phyloP scores from a whole-genome alignment of 768 basidiomycete species.

The Auriscalpium microsporum region DNA sequence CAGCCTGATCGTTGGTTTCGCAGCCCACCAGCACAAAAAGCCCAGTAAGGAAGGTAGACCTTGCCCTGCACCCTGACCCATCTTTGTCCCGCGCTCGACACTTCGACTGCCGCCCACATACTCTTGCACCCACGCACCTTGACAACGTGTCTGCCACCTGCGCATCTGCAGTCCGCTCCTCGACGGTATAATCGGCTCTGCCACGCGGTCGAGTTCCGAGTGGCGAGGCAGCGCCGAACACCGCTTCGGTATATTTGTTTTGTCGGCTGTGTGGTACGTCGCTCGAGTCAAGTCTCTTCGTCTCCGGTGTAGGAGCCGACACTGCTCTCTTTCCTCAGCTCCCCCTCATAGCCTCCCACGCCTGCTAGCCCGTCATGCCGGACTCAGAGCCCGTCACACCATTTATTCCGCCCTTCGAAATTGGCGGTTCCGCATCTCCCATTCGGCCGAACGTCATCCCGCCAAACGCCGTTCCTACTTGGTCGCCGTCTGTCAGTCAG shows the following conservation, averaged over 20 bases:
- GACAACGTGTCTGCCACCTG: too few relatives aligned
- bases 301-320: too few relatives aligned
- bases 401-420: slow-evolving; percentile 24
- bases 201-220: background rate
- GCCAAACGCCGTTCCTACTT: slow-evolving; percentile 20
- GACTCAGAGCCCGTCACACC: slow-evolving; percentile 18
- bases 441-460: slow-evolving; percentile 21
- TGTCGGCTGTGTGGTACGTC: background rate
- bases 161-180: background rate
- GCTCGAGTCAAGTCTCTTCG: too few relatives aligned
- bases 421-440: slow-evolving; percentile 13
- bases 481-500: slow-evolving; percentile 14
- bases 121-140: background rate
- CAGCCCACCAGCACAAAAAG: background rate
- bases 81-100: background rate
- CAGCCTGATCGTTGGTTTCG: background rate
- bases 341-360: background rate
- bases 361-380: slow-evolving; percentile 3
- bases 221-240: background rate
- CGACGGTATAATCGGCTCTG: background rate
- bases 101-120: background rate
- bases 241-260: background rate
- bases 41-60: background rate
- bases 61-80: slow-evolving; percentile 5
- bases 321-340: background rate